These are phyloP conservation scores for Saitozyma sp. DNA, from an alignment of 768 basidiomycete species.

Conservation along the genomic window DNA sequence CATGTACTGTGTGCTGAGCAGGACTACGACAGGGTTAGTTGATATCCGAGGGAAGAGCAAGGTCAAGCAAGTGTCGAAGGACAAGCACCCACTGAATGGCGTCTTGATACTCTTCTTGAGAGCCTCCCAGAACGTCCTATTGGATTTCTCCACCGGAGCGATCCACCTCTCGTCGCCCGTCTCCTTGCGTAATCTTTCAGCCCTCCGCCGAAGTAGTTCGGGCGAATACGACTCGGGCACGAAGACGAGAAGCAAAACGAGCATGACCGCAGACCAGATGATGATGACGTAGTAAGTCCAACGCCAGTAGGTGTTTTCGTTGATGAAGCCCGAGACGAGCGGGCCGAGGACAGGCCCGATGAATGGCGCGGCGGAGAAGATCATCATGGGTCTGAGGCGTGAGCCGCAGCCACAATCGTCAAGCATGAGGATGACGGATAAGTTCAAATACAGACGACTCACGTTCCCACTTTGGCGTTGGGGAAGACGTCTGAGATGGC, in stretches of 20 bases:
- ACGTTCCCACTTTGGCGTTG: too few species aligned
- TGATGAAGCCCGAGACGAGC: conserved; percentile 63
- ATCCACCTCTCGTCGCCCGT: conserved; percentile 62
- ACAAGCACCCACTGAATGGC: conserved; percentile 69
- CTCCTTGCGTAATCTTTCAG: conserved; percentile 59
- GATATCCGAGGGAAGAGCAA: not conserved
- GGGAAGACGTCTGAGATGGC: too few species aligned
- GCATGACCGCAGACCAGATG: conserved; percentile 68
- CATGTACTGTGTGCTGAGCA: conserved; percentile 71
- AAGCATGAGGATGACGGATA: too few species aligned
- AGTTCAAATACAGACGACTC: too few species aligned
- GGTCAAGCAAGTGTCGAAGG: too few species aligned
- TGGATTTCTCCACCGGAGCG: conserved; percentile 63
- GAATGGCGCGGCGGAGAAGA: conserved; percentile 62
- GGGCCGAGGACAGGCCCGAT: conserved; percentile 59
- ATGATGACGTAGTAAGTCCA: conserved; percentile 75
- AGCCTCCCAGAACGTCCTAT: conserved; percentile 57
- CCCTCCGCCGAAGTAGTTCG: conserved; percentile 64
- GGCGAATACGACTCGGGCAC: conserved; percentile 74
- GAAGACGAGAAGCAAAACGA: conserved; percentile 59
- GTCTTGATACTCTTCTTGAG: conserved; percentile 65
- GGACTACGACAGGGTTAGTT: conserved; percentile 40
- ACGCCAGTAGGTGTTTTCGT: conserved; percentile 58
- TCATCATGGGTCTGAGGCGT: conserved; percentile 57
- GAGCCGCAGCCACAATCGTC: too few species aligned